Base-by-base conservation (phyloP, 306 rosid genomes). In the Quercus dentata region DNA sequence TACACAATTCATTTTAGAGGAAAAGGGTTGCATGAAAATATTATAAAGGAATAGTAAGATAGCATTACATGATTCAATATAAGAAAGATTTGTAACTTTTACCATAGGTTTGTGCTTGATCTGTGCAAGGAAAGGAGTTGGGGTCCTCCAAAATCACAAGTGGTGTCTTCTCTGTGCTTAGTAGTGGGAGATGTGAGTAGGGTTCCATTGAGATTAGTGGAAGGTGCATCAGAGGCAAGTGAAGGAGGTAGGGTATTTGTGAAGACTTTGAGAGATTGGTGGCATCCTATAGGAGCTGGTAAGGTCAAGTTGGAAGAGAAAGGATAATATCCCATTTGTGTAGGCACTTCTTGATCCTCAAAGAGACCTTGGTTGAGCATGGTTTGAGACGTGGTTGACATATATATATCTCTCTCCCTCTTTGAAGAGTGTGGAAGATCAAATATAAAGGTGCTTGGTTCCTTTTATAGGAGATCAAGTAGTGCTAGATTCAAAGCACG, bases 91-190 rank as follows among this genome's bases (percentile, higher is more conserved):
- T 17, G 54, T 19, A 14, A 51, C 71, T 71, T 49, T 87, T 82
- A 95, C 99, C 99, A 92, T 82, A 89, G 90, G 88, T 95, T 91
- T 70, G 89, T 25, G 64, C 61, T 80, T 1, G 99, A 89, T 80
- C 94, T 89, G 75, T 90, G 95, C 89, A 93, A 85, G 78, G 99
- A 93, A 70, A 93, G 93, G 59, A 91, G 94, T 9, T 89, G 94
- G 78, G 88, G 23, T 79, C 86, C 94, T 62, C 84, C 88, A 69
- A 91, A 79, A 65, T 62, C 62, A 70, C 82, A 78, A 71, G 83
- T 56, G 83, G 82, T 68, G 71, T 85, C 78, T 13, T 82, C 79
- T 78, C 83, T 88, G 73, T 86, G 86, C 81, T 85, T 91, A 54
- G 78, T 82, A 57, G 79, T 56, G 15, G 87, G 67, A 33, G 89